A percentile compares a stretch with the other conserved stretches of the same genome.
Conservation (phyloP, 306 rosid genomes). For the Sesbania bispinosa region DNA sequence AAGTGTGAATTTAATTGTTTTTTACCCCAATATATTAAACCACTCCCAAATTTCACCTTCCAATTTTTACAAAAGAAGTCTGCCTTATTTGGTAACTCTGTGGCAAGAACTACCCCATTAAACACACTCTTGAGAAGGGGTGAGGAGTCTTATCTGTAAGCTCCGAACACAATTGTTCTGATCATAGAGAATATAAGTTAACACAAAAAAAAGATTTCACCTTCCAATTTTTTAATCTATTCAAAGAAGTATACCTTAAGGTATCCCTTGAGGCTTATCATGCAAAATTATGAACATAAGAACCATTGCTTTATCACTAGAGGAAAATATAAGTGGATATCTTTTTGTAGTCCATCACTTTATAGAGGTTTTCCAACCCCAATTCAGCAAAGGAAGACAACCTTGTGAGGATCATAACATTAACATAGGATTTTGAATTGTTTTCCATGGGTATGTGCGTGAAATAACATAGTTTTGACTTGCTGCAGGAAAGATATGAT, state of each 20-base stretch:
- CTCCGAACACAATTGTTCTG: too few species aligned
- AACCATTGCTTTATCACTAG: not conserved
- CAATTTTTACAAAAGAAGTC: too few species aligned
- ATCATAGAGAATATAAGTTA: too few species aligned
- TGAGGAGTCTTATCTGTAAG: too few species aligned
- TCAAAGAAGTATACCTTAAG: not conserved
- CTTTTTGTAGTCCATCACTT: not conserved
- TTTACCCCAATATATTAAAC: too few species aligned
- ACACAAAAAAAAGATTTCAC: too few species aligned
- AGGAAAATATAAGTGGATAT: not conserved
- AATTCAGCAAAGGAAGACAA: not conserved
- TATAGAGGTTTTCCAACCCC: not conserved
- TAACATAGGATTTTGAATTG: conserved; percentile 3
- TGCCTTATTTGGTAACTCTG: too few species aligned
- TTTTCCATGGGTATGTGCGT: not conserved
- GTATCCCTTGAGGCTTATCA: not conserved
- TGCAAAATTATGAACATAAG: not conserved
- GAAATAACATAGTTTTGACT: conserved; percentile 29
- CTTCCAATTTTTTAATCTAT: not conserved
- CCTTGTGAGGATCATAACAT: not conserved
- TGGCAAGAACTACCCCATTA: too few species aligned
- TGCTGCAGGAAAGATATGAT: conserved; percentile 23
- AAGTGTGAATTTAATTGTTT: not conserved
- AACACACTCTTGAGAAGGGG: too few species aligned
- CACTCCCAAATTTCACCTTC: too few species aligned